Evolutionary conservation across 2,329 filamentous ascomycete species (phyloP).

Genomic region (Curvularia eragrostidis): DNA sequence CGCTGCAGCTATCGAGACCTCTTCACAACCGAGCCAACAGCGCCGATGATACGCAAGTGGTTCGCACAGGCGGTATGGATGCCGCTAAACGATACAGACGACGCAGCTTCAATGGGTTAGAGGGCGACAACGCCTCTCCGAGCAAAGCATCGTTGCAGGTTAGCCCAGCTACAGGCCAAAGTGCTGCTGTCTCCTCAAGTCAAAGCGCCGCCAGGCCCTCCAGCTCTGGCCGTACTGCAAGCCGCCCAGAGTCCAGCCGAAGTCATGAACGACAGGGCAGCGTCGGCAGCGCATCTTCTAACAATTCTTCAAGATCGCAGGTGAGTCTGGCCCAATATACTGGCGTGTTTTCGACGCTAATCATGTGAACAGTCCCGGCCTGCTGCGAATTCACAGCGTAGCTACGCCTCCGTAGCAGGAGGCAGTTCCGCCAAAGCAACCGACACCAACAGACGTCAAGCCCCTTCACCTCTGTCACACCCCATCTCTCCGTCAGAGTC

Average conservation of each 20-base stretch:
- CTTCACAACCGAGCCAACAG: conserved; percentile 66
- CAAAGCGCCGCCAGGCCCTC: conserved; percentile 33
- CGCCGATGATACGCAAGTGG: conserved; percentile 73
- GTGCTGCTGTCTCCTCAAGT: conserved; percentile 21
- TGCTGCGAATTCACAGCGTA: conserved; percentile 27
- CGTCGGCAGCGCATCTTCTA: conserved; percentile 48
- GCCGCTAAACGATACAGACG: conserved; percentile 78
- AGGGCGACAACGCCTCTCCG: conserved; percentile 41
- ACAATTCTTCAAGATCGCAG: conserved; percentile 42
- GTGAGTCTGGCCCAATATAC: conserved; percentile 29
- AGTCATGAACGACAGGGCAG: conserved; percentile 49
- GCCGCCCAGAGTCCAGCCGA: conserved; percentile 43
- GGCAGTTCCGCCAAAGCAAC: conserved; percentile 37
- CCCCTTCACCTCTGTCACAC: conserved; percentile 57
- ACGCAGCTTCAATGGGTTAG: conserved; percentile 78
- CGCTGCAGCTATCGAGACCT: conserved; percentile 40
- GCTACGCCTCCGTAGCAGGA: conserved; percentile 26
- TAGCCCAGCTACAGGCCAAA: conserved; percentile 17
- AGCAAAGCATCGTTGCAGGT: conserved; percentile 28
- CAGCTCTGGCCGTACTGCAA: conserved; percentile 39
- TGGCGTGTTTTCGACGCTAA: neutral
- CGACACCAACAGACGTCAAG: conserved; percentile 52
- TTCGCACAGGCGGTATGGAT: conserved; percentile 65
- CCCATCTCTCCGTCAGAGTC: conserved; percentile 50
- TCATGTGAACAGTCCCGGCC: conserved; percentile 31